phyloP scores from a whole-genome alignment of 139 green algal genomes.

The Pleodorina starrii region DNA sequence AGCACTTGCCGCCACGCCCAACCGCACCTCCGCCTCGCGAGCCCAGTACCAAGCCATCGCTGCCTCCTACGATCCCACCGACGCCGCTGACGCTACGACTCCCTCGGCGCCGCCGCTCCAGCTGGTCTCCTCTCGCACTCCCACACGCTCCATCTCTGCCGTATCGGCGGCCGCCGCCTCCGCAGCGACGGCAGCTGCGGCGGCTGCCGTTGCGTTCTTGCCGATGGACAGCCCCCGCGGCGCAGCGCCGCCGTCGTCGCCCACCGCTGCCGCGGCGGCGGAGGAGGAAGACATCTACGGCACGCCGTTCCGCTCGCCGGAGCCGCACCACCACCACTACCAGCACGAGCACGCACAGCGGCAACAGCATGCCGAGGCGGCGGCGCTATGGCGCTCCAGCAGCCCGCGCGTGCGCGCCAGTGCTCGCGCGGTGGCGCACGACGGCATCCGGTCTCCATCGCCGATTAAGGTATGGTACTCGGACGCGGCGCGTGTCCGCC shows the following conservation, averaged over 20 bases:
- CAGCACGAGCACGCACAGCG: not conserved
- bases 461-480: not conserved
- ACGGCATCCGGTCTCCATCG: not conserved
- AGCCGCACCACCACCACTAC: not conserved
- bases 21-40: too few species aligned
- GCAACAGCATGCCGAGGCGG: not conserved
- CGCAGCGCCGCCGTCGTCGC: not conserved
- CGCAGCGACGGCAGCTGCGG: not conserved
- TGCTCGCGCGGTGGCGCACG: not conserved
- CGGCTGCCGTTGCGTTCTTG: not conserved
- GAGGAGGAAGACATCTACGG: not conserved
- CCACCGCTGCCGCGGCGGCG: not conserved
- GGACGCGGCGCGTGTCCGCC: too few species aligned
- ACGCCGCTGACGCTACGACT: too few species aligned
- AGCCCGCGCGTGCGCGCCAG: not conserved
- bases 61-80: too few species aligned
- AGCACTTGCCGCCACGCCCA: not conserved
- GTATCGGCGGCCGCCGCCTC: not conserved
- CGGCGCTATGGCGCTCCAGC: not conserved
- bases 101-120: too few species aligned
- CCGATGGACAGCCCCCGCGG: not conserved
- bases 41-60: too few species aligned
- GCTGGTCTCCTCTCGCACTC: too few species aligned
- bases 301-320: not conserved
- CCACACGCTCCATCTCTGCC: too few species aligned